phyloP scores from a whole-genome alignment of 371 early-diverging fungal genomes.

The Mucor circinelloides region DNA sequence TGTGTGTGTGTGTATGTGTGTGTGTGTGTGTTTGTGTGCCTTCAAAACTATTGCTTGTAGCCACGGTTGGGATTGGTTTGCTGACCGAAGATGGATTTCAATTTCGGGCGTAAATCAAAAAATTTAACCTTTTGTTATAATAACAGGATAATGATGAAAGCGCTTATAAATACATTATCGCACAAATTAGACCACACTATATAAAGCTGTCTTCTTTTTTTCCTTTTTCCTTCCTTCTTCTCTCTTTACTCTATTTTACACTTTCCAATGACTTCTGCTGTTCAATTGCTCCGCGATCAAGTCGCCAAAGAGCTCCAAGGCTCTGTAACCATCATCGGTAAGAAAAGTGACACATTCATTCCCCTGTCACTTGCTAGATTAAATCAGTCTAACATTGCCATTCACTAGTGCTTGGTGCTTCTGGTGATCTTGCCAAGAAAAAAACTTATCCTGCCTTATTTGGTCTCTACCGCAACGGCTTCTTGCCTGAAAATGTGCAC shows the following conservation, averaged over 20 bases:
- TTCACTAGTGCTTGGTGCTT: constrained; percentile 78
- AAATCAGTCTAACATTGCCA: background rate
- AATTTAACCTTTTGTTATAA: background rate
- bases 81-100: background rate
- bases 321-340: constrained; percentile 58
- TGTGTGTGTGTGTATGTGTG: background rate
- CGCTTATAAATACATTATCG: background rate
- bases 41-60: background rate
- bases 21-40: background rate
- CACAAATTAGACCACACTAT: background rate
- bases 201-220: background rate
- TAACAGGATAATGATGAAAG: background rate
- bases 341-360: constrained; percentile 9
- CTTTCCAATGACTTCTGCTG: constrained; percentile 30
- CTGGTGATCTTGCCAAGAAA: constrained; percentile 94
- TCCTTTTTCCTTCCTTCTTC: background rate
- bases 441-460: constrained; percentile 98
- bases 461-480: constrained; percentile 74
- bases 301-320: constrained; percentile 42
- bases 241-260: constrained; percentile 18
- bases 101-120: constrained; percentile 2
- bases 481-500: constrained; percentile 75
- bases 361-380: background rate
- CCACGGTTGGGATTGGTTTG: background rate
- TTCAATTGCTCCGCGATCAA: constrained; percentile 42